A percentile compares a stretch with the other conserved stretches of the same genome.
Conservation (phyloP, 1,139 yeast genomes). For the Casaregolazyma suthepensis region DNA sequence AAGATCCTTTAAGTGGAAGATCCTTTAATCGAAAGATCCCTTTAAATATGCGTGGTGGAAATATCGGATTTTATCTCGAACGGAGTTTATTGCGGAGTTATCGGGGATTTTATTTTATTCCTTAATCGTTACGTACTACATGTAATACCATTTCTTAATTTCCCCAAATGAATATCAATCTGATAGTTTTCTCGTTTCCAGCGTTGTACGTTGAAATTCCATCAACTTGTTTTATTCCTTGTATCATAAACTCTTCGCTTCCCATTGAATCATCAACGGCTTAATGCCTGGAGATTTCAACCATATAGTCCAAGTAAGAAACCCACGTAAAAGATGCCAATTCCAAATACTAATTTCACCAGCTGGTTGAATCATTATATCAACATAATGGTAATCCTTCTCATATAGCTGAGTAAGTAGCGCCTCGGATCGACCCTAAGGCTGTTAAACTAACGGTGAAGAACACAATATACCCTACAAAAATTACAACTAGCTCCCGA, state of each 20-base stretch:
- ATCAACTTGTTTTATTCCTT: not conserved
- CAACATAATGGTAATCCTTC: constrained; percentile 17
- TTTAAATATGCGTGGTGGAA: no score
- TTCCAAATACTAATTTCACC: not conserved
- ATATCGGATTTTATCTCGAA: no score
- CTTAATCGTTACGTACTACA: no score
- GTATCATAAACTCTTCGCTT: not conserved
- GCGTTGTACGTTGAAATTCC: not conserved
- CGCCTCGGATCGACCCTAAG: not conserved
- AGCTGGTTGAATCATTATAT: constrained; percentile 23
- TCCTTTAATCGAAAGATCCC: no score
- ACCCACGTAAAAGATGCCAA: not conserved
- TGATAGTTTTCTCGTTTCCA: not conserved
- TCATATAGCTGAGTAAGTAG: constrained; percentile 16
- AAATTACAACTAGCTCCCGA: constrained; percentile 42
- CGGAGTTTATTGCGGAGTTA: no score
- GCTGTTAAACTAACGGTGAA: constrained; percentile 8
- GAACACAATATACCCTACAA: constrained; percentile 44
- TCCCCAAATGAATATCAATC: no score
- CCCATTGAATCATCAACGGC: not conserved
- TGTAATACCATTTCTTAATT: no score
- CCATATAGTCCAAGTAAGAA: constrained; percentile 9
- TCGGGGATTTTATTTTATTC: no score
- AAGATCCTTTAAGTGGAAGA: no score
- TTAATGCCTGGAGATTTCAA: constrained; percentile 7